Conservation (phyloP, 2,329 filamentous ascomycete genomes). For the Colletotrichum liaoningense region DNA sequence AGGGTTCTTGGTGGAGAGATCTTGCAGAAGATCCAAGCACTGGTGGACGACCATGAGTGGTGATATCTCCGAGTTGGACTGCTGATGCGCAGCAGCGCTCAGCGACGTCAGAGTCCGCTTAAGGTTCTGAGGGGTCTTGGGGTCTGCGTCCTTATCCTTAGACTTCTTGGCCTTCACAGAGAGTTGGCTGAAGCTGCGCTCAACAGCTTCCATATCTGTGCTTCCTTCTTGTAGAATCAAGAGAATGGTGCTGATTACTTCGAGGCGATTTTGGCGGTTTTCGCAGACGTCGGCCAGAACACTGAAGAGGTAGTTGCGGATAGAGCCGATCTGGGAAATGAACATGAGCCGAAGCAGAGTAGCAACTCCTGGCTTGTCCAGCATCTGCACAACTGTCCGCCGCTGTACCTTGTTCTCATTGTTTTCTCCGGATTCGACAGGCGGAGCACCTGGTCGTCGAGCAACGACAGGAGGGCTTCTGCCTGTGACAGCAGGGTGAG, state of each 20-base stretch:
- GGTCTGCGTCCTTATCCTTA: constrained; percentile 68
- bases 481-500: constrained; percentile 44
- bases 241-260: constrained; percentile 91
- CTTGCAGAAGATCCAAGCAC: constrained; percentile 86
- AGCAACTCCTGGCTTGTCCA: constrained; percentile 94
- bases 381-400: constrained; percentile 91
- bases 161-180: constrained; percentile 90
- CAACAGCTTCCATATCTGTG: constrained; percentile 90
- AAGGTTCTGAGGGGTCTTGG: constrained; percentile 82
- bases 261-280: constrained; percentile 94
- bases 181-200: constrained; percentile 93
- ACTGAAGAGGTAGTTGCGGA: constrained; percentile 84
- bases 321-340: constrained; percentile 89
- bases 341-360: constrained; percentile 99
- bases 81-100: constrained; percentile 54
- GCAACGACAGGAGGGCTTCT: constrained; percentile 43
- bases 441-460: constrained; percentile 27
- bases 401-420: constrained; percentile 75
- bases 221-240: constrained; percentile 97
- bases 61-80: constrained; percentile 86
- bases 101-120: constrained; percentile 79
- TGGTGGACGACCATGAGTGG: constrained; percentile 96
- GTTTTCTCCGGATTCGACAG: constrained; percentile 51
- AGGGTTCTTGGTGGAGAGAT: constrained; percentile 84
- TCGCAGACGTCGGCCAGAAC: constrained; percentile 93